These are phyloP conservation scores for Gynostemma pentaphyllum DNA, from an alignment of 306 rosid species.

Conservation along the genomic window DNA sequence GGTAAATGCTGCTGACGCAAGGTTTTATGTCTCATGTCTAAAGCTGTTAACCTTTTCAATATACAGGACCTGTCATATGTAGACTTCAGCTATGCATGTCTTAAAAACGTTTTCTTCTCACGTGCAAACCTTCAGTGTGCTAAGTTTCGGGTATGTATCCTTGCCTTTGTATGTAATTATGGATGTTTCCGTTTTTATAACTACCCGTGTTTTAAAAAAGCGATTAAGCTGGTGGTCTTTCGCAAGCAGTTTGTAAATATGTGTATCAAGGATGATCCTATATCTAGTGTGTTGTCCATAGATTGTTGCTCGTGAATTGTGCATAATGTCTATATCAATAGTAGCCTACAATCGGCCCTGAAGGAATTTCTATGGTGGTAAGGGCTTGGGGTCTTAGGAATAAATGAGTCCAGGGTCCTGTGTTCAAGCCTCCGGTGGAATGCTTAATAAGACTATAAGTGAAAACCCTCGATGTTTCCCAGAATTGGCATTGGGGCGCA, in stretches of 20 bases:
- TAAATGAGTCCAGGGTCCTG: too few relatives aligned
- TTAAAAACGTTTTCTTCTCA: constrained; percentile 77
- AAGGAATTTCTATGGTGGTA: too few relatives aligned
- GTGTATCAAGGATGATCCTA: background rate
- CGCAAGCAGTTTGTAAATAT: background rate
- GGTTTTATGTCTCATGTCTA: background rate
- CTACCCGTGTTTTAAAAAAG: background rate
- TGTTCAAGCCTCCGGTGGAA: too few relatives aligned
- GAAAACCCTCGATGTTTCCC: too few relatives aligned
- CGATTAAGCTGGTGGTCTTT: background rate
- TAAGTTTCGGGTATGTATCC: constrained; percentile 68
- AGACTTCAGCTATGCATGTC: constrained; percentile 94
- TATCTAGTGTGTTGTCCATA: background rate
- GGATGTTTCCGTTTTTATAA: background rate
- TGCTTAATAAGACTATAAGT: too few relatives aligned
- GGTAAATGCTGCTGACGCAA: background rate
- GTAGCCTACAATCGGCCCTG: too few relatives aligned
- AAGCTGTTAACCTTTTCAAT: constrained; percentile 14
- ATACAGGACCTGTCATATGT: constrained; percentile 74
- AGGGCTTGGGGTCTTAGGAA: too few relatives aligned
- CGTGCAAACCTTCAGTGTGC: constrained; percentile 84
- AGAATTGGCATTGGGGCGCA: too few relatives aligned
- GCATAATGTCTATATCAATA: background rate
- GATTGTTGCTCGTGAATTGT: background rate
- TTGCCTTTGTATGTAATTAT: background rate